Conservation (phyloP, 2,329 filamentous ascomycete genomes). For the Hymenoscyphus linearis region DNA sequence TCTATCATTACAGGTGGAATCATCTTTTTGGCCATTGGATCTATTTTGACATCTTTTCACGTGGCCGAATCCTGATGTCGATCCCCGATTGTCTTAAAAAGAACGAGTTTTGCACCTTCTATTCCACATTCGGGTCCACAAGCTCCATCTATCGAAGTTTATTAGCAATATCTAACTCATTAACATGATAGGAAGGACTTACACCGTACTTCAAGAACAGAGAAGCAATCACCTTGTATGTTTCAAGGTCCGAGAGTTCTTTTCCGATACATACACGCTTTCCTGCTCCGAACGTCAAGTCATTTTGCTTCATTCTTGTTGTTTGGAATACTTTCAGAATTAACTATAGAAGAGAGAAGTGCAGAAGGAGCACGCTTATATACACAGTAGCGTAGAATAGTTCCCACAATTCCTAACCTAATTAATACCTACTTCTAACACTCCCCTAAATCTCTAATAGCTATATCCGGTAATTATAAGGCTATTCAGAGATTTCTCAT, state of each 20-base stretch:
- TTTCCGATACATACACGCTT: constrained; percentile 37
- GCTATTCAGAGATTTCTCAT: too few relatives aligned
- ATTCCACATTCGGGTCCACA: constrained; percentile 33
- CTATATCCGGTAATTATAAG: too few relatives aligned
- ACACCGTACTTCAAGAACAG: constrained; percentile 18
- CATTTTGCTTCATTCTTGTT: constrained; percentile 10
- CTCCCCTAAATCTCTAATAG: too few relatives aligned
- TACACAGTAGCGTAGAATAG: too few relatives aligned
- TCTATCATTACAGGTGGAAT: background rate
- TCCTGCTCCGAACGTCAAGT: constrained; percentile 34
- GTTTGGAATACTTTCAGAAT: too few relatives aligned
- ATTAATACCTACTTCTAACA: too few relatives aligned
- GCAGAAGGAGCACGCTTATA: too few relatives aligned
- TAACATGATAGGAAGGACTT: background rate
- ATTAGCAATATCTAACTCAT: background rate
- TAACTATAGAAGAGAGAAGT: too few relatives aligned
- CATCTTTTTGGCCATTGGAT: background rate
- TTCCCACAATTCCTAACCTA: too few relatives aligned
- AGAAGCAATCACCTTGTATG: constrained; percentile 36
- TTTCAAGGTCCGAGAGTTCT: constrained; percentile 38
- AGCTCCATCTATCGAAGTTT: constrained; percentile 31
- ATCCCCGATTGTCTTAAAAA: constrained; percentile 34
- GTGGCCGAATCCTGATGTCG: constrained; percentile 14
- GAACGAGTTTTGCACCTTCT: constrained; percentile 38
- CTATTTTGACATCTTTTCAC: background rate